phyloP scores from a whole-genome alignment of 1,284 basidiomycete species.

The Austroboletus niveus region DNA sequence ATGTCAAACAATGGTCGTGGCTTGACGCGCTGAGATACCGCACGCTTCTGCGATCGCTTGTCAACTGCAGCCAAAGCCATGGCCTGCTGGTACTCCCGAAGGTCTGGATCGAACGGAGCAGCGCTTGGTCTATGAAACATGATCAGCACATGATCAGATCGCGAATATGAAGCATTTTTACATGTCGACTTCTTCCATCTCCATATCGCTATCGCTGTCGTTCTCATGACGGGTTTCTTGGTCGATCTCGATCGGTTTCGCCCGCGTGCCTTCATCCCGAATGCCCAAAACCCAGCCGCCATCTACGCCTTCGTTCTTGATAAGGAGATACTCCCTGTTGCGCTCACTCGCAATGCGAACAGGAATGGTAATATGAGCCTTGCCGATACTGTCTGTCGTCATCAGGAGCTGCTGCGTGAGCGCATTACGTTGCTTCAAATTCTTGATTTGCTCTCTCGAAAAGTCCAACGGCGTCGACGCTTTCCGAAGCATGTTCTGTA shows the following conservation, averaged over 20 bases:
- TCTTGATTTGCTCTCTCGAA: conserved; percentile 91
- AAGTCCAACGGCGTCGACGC: conserved; percentile 91
- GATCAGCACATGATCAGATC: conserved; percentile 14
- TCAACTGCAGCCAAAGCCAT: conserved; percentile 68
- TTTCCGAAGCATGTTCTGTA: conserved; percentile 86
- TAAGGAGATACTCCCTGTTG: conserved; percentile 90
- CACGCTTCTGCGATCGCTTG: conserved; percentile 44
- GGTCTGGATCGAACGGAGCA: conserved; percentile 55
- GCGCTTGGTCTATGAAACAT: conserved; percentile 33
- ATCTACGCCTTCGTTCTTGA: conserved; percentile 83
- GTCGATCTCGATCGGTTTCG: conserved; percentile 87
- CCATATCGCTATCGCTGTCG: conserved; percentile 53
- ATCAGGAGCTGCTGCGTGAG: conserved; percentile 94
- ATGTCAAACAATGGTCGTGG: conserved; percentile 54
- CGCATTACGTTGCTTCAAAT: conserved; percentile 85
- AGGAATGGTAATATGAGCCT: conserved; percentile 86
- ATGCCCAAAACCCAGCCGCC: conserved; percentile 96
- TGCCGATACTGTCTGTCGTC: conserved; percentile 92
- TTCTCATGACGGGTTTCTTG: conserved; percentile 41
- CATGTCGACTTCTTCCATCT: conserved; percentile 79
- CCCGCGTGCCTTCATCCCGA: conserved; percentile 72
- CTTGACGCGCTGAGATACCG: conserved; percentile 34
- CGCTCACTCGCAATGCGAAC: conserved; percentile 92
- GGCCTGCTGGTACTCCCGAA: conserved; percentile 63
- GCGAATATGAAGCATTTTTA: conserved; percentile 35